Base-by-base conservation (phyloP, 768 basidiomycete species). In the Podaxis sp. region DNA sequence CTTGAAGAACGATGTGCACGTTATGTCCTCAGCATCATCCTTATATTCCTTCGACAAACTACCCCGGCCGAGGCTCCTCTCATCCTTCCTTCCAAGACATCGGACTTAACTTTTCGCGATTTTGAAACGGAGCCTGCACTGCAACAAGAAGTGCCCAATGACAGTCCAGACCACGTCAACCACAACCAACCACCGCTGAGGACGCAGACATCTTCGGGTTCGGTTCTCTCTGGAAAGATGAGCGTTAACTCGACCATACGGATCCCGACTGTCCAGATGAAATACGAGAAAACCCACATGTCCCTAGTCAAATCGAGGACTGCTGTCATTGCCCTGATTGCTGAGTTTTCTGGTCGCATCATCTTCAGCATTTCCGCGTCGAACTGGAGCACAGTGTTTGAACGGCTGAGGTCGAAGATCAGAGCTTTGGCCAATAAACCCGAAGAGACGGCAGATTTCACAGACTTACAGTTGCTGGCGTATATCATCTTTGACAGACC, bases 311-410 rank as follows among this genome's bases (percentile, higher is more conserved):
- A 80, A 60, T 86, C 85, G 0, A 70, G 82, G 0, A 71, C 79
- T 58, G 78, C 86, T 6, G 78, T 92, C 56, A 87, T 84, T 65
- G 76, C 78, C 22, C 77, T 89, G 26, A 87, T 93, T 64, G 82
- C 84, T 58, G 87, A 88, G 70, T 91, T 83, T 67, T 83, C 90
- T 22, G 90, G 91, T 11, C 85, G 88, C 54, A 87, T 96, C 65
- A 84, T 96, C 28, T 95, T 90, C 70, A 89, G 90, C 70, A 82
- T 98, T 17, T 95, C 95, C 2, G 89, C 91, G 0, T 89, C 90
- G 12, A 96, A 96, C 72, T 97, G 95, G 93, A 72, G 75, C 56
- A 84, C 91, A 7, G 89, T 96, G 15, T 86, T 90, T 67, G 74
- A 80, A 22, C 82, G 92, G 33, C 82, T 96, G 59, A 83, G 87